These are phyloP conservation scores for Solanum peruvianum DNA, from an alignment of 257 asterid species.

Conservation along the genomic window DNA sequence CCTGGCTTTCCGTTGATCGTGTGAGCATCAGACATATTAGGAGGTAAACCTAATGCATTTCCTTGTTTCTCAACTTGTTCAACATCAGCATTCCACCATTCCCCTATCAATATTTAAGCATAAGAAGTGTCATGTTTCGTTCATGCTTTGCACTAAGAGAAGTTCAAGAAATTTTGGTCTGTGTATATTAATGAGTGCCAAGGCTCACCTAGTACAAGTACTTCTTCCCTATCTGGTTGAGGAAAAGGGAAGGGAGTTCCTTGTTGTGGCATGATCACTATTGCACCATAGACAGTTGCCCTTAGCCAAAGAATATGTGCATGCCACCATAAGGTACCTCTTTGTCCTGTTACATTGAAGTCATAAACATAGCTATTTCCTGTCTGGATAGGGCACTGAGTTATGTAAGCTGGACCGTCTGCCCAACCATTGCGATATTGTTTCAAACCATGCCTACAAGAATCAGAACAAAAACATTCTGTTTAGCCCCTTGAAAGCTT, in stretches of 20 bases:
- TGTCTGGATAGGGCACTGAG: slow-evolving; percentile 57
- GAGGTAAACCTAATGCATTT: slow-evolving; percentile 22
- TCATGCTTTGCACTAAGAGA: background rate
- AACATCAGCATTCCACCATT: slow-evolving; percentile 35
- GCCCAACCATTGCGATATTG: slow-evolving; percentile 49
- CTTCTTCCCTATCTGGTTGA: slow-evolving; percentile 24
- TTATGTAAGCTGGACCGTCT: slow-evolving; percentile 48
- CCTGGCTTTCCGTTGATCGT: slow-evolving; percentile 30
- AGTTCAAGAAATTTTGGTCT: background rate
- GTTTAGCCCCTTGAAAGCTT: background rate
- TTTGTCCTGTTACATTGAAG: slow-evolving; percentile 33
- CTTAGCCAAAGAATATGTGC: slow-evolving; percentile 61
- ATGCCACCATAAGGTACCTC: slow-evolving; percentile 44
- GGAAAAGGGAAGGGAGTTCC: slow-evolving; percentile 60
- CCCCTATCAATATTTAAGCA: slow-evolving; percentile 7
- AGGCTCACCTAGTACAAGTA: background rate
- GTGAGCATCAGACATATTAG: slow-evolving; percentile 30
- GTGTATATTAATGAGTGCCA: background rate
- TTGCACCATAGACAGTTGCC: slow-evolving; percentile 61
- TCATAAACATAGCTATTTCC: slow-evolving; percentile 35
- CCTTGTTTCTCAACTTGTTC: slow-evolving; percentile 23
- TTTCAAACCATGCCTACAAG: slow-evolving; percentile 55
- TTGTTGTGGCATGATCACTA: slow-evolving; percentile 46
- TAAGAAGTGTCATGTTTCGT: background rate
- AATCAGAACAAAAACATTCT: background rate